phyloP scores from a whole-genome alignment of 23 red algal species.

The Gracilariopsis chorda region DNA sequence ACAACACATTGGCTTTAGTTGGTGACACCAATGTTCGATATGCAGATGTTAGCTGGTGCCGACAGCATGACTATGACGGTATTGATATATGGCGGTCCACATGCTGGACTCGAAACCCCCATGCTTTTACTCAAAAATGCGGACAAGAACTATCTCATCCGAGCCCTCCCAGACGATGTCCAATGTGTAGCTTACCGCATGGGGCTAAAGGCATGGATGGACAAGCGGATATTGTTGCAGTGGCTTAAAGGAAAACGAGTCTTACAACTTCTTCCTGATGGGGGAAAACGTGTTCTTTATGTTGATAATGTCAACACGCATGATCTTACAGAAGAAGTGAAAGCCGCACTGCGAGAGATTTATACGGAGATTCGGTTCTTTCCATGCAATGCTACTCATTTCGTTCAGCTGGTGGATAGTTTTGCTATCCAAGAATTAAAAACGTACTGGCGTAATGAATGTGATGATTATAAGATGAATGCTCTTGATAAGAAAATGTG shows the following conservation, averaged over 20 bases:
- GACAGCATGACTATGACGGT: slow-evolving; percentile 6
- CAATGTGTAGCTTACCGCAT: not conserved
- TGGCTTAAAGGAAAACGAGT: not conserved
- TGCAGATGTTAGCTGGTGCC: not conserved
- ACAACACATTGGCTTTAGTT: not conserved
- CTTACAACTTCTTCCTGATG: not conserved
- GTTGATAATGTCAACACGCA: not conserved
- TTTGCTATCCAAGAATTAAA: slow-evolving; percentile 11
- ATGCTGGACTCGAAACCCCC: not conserved
- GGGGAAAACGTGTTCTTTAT: not conserved
- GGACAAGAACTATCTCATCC: not conserved
- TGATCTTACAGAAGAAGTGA: no score
- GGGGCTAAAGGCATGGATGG: slow-evolving; percentile 17
- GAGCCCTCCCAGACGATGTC: not conserved
- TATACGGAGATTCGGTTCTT: not conserved
- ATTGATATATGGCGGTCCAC: not conserved
- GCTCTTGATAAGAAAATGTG: not conserved
- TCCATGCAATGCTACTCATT: not conserved
- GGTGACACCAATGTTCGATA: not conserved
- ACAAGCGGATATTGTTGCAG: not conserved
- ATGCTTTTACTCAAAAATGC: not conserved
- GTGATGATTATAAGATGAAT: not conserved
- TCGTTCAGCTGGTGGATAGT: not conserved
- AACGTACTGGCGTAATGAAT: not conserved
- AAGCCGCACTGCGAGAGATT: no score